Conservation (phyloP, 1,284 basidiomycete species). For the Irpex sp. region DNA sequence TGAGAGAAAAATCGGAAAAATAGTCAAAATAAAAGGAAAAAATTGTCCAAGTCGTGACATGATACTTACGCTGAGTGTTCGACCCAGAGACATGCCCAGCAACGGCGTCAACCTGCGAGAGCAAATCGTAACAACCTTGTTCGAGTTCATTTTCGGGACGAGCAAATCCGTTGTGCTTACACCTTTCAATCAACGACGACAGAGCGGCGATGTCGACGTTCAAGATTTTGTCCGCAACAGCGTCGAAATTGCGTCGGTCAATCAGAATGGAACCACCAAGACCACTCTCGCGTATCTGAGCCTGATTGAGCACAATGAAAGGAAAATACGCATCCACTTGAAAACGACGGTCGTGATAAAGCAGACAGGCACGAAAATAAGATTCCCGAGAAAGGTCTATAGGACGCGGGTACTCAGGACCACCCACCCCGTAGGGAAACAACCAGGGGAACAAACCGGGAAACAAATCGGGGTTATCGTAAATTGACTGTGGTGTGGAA, state of each 20-base stretch:
- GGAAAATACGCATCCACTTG: conserved; percentile 30
- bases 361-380: conserved; percentile 23
- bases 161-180: conserved; percentile 18
- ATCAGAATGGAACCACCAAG: conserved; percentile 24
- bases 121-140: conserved; percentile 26
- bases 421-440: conserved; percentile 21
- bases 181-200: conserved; percentile 11
- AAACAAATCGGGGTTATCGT: conserved; percentile 20
- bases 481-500: conserved; percentile 14
- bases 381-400: not conserved
- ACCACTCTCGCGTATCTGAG: conserved; percentile 27
- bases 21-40: too few species aligned
- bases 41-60: too few species aligned
- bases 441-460: conserved; percentile 25
- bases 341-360: conserved; percentile 35
- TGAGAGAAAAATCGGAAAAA: too few species aligned
- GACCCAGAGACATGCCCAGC: conserved; percentile 27
- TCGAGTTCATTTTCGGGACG: conserved; percentile 24
- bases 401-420: conserved; percentile 9
- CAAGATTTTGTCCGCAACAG: conserved; percentile 22
- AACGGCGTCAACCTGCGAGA: conserved; percentile 29
- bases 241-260: conserved; percentile 19
- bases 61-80: conserved; percentile 18
- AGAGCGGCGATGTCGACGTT: conserved; percentile 22
- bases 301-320: conserved; percentile 32